Evolutionary conservation across 352 stramenopile species (phyloP).

Genomic region (Blastocystis sp.): DNA sequence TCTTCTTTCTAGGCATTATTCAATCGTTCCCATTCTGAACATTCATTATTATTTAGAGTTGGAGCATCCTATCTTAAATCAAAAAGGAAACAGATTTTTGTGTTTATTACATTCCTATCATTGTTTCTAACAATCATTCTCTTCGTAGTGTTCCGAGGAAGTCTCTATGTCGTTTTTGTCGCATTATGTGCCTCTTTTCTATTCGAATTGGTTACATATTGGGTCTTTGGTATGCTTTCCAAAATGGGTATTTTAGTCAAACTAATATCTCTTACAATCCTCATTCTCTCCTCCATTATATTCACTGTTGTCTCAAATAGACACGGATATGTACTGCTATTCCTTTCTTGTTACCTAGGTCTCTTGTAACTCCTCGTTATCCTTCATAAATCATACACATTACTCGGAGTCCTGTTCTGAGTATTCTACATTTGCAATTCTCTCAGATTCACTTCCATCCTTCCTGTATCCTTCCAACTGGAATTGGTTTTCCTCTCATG

Average conservation of each 20-base stretch:
- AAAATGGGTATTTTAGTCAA: slow-evolving; percentile 8
- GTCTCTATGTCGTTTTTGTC: background rate
- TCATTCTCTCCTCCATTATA: background rate
- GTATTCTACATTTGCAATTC: slow-evolving; percentile 38
- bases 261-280: background rate
- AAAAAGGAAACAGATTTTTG: slow-evolving; percentile 9
- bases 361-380: background rate
- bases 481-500: background rate
- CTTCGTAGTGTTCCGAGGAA: background rate
- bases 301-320: slow-evolving; percentile 35
- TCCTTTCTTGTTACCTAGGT: background rate
- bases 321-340: slow-evolving; percentile 3
- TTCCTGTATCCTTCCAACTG: background rate
- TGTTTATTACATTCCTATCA: slow-evolving; percentile 4
- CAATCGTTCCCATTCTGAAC: background rate
- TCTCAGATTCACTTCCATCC: background rate
- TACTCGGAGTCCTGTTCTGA: background rate
- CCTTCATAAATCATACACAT: slow-evolving; percentile 3
- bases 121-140: background rate
- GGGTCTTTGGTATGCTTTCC: slow-evolving; percentile 19
- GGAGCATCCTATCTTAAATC: slow-evolving; percentile 32
- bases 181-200: background rate
- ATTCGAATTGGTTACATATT: slow-evolving; percentile 7
- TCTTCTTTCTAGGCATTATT: background rate
- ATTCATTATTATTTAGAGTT: background rate